Percentiles rank a stretch among this genome's conserved stretches.
phyloP scores from a whole-genome alignment of 2,329 filamentous ascomycete genomes.

The Fusarium proliferatum region DNA sequence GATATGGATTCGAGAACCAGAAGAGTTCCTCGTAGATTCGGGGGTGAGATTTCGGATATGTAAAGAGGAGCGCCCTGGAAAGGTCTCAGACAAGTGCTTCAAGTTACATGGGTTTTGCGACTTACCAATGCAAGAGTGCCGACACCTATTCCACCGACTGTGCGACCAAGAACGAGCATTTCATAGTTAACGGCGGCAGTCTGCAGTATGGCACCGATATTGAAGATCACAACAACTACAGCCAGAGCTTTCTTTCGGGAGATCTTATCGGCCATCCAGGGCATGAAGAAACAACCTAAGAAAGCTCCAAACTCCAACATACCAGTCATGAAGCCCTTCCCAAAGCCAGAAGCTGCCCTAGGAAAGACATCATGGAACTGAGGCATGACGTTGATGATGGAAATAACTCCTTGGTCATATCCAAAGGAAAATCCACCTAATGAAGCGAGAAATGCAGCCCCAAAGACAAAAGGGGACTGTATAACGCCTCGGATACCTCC shows the following conservation, averaged over 20 bases:
- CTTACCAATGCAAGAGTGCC: constrained; percentile 55
- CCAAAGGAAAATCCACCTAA: not conserved
- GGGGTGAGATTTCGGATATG: constrained; percentile 62
- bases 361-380: constrained; percentile 54
- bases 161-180: constrained; percentile 38
- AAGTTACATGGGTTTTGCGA: constrained; percentile 27
- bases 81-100: not conserved
- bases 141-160: constrained; percentile 56
- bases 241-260: constrained; percentile 42
- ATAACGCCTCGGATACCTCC: not conserved
- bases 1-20: constrained; percentile 60
- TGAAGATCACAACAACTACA: constrained; percentile 40
- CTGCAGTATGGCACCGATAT: constrained; percentile 40
- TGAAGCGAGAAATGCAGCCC: constrained; percentile 56
- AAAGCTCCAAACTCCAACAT: constrained; percentile 64
- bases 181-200: constrained; percentile 33
- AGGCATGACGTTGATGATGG: constrained; percentile 57
- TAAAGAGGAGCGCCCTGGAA: constrained; percentile 53
- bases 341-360: constrained; percentile 50
- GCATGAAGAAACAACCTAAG: constrained; percentile 49
- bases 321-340: constrained; percentile 51
- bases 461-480: constrained; percentile 45
- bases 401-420: constrained; percentile 51
- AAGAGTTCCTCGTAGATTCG: constrained; percentile 60
- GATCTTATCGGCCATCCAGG: constrained; percentile 39